Evolutionary conservation across 164 flowering plant species (phyloP), one percentile per base, ranked within the genome.

Genomic region (Saururus chinensis): DNA sequence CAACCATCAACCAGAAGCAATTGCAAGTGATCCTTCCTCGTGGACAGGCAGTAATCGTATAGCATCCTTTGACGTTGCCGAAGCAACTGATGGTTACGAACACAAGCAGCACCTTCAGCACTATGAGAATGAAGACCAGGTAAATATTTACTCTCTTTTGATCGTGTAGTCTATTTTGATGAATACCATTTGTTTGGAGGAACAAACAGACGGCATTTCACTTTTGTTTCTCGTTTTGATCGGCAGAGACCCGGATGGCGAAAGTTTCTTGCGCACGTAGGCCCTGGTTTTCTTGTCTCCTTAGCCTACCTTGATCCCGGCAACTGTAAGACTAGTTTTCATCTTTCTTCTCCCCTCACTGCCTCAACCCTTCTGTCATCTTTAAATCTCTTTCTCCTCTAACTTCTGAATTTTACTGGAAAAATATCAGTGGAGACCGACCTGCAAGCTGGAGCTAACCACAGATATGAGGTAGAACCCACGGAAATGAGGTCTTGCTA

Each of bases 241-340:
- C 26, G 20, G 21, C 21, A 82, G 77, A 70, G 74, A 68, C 70
- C 79, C 7, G 76, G 77, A 57, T 82, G 87, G 89, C 82, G 73
- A 64, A 79, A 75, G 52, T 82, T 86, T 53, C 57, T 82, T 21
- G n/a, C 84, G 0, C 64, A 68, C 57, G 85, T 87, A 16, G 95
- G 90, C n/a, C 95, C 91, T 7, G 95, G 95, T 21, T 88, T 88
- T 22, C 81, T 88, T 22, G 89, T 88, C 62, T 88, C 89, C 13
- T 19, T 88, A 63, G 89, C 88, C 16, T 88, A 84, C 58, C 81
- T 88, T 23, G 96, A 88, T 48, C 96, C 90, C 19, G 96, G 87
- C 23, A 88, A 84, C 66, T 69, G 95, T 85, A 74, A 76, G 71
- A 26, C 14, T 25, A 30, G 23, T 41, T 51, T 54, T 54, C 55